These are phyloP conservation scores for Erodium texanum DNA, from an alignment of 441 rosid species.

Conservation along the genomic window DNA sequence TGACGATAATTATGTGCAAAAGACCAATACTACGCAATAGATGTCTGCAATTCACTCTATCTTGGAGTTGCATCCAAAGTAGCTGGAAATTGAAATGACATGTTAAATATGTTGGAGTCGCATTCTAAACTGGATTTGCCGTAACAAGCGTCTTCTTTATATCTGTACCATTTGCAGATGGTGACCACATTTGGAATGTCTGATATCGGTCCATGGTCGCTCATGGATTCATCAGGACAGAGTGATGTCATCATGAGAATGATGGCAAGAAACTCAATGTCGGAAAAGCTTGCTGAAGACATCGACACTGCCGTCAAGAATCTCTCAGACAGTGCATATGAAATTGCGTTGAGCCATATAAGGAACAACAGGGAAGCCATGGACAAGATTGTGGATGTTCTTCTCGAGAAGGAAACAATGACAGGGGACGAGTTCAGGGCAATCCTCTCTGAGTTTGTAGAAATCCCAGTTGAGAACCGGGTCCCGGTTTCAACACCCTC, in stretches of 20 bases:
- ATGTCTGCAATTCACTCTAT: too few species aligned
- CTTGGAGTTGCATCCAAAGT: too few species aligned
- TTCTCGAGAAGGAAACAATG: conserved; percentile 82
- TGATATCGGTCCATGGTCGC: conserved; percentile 93
- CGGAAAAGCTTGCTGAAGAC: conserved; percentile 86
- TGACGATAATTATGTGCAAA: too few species aligned
- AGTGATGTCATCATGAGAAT: conserved; percentile 95
- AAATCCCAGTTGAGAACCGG: conserved; percentile 70
- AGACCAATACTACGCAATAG: too few species aligned
- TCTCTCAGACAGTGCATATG: conserved; percentile 68
- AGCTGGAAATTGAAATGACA: neutral
- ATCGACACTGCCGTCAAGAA: conserved; percentile 72
- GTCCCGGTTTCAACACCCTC: conserved; percentile 49
- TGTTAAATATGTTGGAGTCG: neutral
- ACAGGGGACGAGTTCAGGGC: conserved; percentile 82
- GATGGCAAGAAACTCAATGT: conserved; percentile 99
- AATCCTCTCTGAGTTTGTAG: conserved; percentile 75
- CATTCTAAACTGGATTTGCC: neutral
- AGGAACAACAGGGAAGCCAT: conserved; percentile 89
- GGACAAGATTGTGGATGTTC: conserved; percentile 91
- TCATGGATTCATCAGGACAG: conserved; percentile 72
- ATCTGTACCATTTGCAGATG: conserved; percentile 42
- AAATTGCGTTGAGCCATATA: conserved; percentile 62
- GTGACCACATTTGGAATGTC: conserved; percentile 94
- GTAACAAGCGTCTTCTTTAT: neutral